Evolutionary conservation across 73 alveolate genomes (phyloP), one percentile per base, ranked within the genome.

Genomic region (Symbiodinium natans): DNA sequence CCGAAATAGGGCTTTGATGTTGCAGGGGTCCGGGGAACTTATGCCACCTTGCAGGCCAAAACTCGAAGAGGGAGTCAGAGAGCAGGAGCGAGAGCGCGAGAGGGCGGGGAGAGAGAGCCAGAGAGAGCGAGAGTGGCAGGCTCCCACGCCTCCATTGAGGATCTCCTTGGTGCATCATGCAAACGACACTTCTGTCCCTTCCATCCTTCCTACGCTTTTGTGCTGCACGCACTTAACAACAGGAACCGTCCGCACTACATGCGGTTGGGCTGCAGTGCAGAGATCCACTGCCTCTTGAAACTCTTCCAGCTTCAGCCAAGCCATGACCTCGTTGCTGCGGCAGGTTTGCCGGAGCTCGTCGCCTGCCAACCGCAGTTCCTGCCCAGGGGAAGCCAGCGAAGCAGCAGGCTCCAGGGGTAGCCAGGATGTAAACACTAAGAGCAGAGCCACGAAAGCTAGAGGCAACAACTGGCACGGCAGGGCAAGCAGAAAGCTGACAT

Each of bases 241-340:
- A 29, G 71, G 31, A 10, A 10, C 15, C 31, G 23, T 29, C 80
- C 27, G 40, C 80, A n/a, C 0, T 29, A 19, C 27, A 15, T 17
- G 40, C 34, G 19, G 59, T 9, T 59, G n/a, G 41, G 95, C 38
- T 25, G 43, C 95, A 23, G 95, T 88, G 85, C 95, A 88, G 19
- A 88, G 71, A 33, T 88, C 95, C 31, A 29, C 73, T 0, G 85
- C 95, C 23, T 88, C 68, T 6, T 42, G 95, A 43, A 88, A 88
- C 46, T 88, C 73, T 39, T 88, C 95, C 31, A 88, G 71, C 85
- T 88, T 88, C 43, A 88, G 71, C 95, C 95, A 88, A 23, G 95
- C 95, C 84, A 88, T 54, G 43, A 88, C 95, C 68, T 88, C 95
- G 27, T 88, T 88, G 95, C 86, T 59, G 85, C 74, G 71, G 73